phyloP scores from a whole-genome alignment of 441 rosid species.

The Omphalea diandra region DNA sequence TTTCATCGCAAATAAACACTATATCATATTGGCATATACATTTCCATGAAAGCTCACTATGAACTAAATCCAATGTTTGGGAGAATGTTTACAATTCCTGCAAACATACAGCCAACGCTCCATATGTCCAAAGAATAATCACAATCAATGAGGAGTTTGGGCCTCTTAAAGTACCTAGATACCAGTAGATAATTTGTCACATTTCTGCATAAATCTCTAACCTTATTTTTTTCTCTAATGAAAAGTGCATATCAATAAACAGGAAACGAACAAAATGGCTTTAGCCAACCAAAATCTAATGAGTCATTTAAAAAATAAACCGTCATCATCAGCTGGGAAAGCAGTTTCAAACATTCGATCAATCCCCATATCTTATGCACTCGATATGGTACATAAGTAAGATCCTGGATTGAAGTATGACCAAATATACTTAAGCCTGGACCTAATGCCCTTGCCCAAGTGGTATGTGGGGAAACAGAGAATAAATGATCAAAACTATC shows the following conservation, averaged over 20 bases:
- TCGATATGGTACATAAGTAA: neutral
- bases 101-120: slow-evolving; percentile 99
- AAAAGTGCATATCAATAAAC: neutral
- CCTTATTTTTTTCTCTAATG: neutral
- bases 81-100: slow-evolving; percentile 81
- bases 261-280: neutral
- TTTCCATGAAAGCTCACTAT: neutral
- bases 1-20: neutral
- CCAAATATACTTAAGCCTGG: neutral
- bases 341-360: neutral
- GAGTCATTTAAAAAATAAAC: neutral
- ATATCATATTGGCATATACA: neutral
- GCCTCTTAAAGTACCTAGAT: slow-evolving; percentile 87
- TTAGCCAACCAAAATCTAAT: neutral
- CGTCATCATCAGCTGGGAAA: neutral
- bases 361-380: neutral
- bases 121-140: slow-evolving; percentile 97
- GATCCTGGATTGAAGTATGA: neutral
- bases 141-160: slow-evolving; percentile 90
- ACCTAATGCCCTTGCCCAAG: neutral
- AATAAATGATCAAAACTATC: no score
- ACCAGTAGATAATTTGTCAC: slow-evolving; percentile 6
- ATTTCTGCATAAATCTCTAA: neutral
- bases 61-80: neutral
- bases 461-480: neutral